Percentiles rank a stretch among this genome's conserved stretches.
phyloP scores from a whole-genome alignment of 805 yeast genomes.

The Hanseniaspora mollemarum region DNA sequence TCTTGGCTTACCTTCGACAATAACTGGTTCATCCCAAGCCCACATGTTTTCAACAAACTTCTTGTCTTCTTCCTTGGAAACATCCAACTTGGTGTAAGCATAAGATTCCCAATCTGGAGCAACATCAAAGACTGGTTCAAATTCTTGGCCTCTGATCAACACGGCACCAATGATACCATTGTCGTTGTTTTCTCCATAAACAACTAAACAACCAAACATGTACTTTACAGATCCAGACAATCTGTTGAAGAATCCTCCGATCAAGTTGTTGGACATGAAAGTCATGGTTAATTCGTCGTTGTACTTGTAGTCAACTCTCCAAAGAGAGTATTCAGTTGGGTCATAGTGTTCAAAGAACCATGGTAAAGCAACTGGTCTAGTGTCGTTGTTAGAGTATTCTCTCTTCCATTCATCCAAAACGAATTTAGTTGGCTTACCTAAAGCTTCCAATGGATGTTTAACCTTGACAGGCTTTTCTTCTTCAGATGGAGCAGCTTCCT shows the following conservation, averaged over 20 bases:
- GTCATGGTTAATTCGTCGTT: constrained; percentile 91
- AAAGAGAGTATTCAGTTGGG: constrained; percentile 83
- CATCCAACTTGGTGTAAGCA: constrained; percentile 70
- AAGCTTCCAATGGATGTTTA: constrained; percentile 78
- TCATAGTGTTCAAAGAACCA: constrained; percentile 94
- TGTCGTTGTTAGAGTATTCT: constrained; percentile 87
- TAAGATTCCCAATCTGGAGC: constrained; percentile 99
- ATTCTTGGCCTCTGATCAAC: constrained; percentile 90
- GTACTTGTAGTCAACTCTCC: constrained; percentile 90
- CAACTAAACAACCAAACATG: constrained; percentile 87
- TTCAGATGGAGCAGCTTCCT: constrained; percentile 18
- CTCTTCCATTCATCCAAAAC: constrained; percentile 84
- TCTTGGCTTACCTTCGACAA: constrained; percentile 62
- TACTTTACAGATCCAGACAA: constrained; percentile 81
- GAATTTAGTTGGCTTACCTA: constrained; percentile 56
- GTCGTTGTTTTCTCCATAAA: constrained; percentile 96
- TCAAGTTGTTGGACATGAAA: constrained; percentile 93
- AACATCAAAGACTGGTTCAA: constrained; percentile 84
- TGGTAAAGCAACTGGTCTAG: constrained; percentile 82
- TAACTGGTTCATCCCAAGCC: constrained; percentile 96
- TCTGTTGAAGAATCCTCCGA: constrained; percentile 96
- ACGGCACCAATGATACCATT: constrained; percentile 95
- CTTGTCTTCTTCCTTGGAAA: constrained; percentile 61
- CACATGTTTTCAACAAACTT: constrained; percentile 80
- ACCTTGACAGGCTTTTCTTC: constrained; percentile 36